Evolutionary conservation across 2,329 filamentous ascomycete species (phyloP), one percentile per base, ranked within the genome.

Genomic region (Pseudocercospora macadamiae): DNA sequence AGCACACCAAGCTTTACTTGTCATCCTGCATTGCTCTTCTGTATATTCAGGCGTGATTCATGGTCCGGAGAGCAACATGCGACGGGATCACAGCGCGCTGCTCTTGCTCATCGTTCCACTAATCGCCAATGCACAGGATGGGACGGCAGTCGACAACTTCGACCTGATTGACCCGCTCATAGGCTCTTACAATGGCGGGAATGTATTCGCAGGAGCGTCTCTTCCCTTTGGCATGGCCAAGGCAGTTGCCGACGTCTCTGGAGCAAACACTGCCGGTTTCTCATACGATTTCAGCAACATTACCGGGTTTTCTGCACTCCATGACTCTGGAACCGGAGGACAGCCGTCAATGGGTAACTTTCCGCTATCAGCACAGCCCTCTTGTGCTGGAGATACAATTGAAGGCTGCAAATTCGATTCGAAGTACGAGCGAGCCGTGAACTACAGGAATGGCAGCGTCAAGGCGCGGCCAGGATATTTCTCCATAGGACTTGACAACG

Each of bases 391-490:
- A 68, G 6, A 70, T 19, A 39, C 37, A 3, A 47, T 64, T 9
- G 53, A 64, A 30, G 55, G 56, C 7, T 88, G 85, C 75, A 74
- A 75, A 37, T 87, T 80, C 64, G 64, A 60, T 19, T 74, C 79
- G 7, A 80, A 82, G 28, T 71, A 71, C n/a, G 71, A 77, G 16
- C 77, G 86, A 57, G 77, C 78, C 25, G 77, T 80, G 0, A 68
- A 73, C 16, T 82, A 83, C 53, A 75, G 77, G 37, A 77, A 78
- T 4, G 77, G 77, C 42, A 82, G 81, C 3, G 75, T 83, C 12
- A 71, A 74, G 19, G 83, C 85, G 8, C 75, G 77, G 23, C 83
- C 84, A 8, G 86, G 86, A 2, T 85, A 84, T 66, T 88, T 88
- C 66, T 74, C 77, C 2, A 72, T 88, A 16, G 77, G 77, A 32